Percentiles rank a stretch among this genome's conserved stretches.
phyloP scores from a whole-genome alignment of 1,284 basidiomycete species.

The Ustilago crameri region DNA sequence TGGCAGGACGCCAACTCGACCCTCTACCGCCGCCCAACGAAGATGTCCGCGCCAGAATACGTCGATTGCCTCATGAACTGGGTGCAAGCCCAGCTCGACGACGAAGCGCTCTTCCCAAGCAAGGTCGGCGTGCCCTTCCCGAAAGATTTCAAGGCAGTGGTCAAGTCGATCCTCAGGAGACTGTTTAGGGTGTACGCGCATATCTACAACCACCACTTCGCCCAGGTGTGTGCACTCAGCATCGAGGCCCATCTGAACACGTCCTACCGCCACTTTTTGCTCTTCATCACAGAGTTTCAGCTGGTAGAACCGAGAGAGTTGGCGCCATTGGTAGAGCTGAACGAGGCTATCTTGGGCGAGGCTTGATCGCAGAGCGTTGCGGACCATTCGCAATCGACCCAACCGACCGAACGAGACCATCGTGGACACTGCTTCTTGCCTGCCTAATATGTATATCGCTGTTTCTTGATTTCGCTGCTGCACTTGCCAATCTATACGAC shows the following conservation, averaged over 20 bases:
- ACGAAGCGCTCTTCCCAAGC: slow-evolving; percentile 92
- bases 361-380: too few species aligned
- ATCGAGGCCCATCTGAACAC: slow-evolving; percentile 99
- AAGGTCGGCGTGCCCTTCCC: slow-evolving; percentile 95
- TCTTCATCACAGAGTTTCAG: slow-evolving; percentile 97
- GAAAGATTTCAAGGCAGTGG: slow-evolving; percentile 86
- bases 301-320: slow-evolving; percentile 98
- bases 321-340: slow-evolving; percentile 93
- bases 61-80: slow-evolving; percentile 99
- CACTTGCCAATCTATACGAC: slow-evolving; percentile 3
- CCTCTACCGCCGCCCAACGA: slow-evolving; percentile 64
- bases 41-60: slow-evolving; percentile 75
- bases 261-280: slow-evolving; percentile 96
- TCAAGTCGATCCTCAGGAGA: slow-evolving; percentile 89
- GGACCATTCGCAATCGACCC: too few species aligned
- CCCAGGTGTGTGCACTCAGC: slow-evolving; percentile 95
- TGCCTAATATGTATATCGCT: slow-evolving; percentile 8
- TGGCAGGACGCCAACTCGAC: slow-evolving; percentile 81
- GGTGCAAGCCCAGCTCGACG: slow-evolving; percentile 92
- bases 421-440: neutral
- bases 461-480: neutral
- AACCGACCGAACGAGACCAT: neutral
- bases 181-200: slow-evolving; percentile 98
- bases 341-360: slow-evolving; percentile 83
- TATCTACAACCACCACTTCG: slow-evolving; percentile 99